Evolutionary conservation across 768 basidiomycete species (phyloP).

Genomic region (Serendipita sp.): DNA sequence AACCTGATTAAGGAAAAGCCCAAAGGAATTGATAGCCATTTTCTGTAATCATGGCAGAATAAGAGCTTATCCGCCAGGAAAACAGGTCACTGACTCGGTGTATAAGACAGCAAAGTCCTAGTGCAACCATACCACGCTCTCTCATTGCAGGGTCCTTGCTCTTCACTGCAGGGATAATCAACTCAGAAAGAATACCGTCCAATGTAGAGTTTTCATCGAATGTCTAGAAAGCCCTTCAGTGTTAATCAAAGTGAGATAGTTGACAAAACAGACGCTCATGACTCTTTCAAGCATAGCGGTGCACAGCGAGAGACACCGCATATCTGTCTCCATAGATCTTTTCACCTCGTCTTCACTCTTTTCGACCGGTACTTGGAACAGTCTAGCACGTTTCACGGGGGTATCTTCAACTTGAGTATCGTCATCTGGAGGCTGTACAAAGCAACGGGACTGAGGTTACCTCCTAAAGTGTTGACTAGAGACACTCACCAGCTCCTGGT

Average conservation of each 20-base stretch:
- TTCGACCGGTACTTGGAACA: constrained; percentile 18
- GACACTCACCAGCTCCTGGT: constrained; percentile 21
- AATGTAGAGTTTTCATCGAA: constrained; percentile 55
- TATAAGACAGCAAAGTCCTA: constrained; percentile 77
- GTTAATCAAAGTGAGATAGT: neutral
- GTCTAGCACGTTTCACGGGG: constrained; percentile 19
- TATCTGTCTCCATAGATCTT: constrained; percentile 44
- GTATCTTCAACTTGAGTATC: constrained; percentile 16
- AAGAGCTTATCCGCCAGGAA: constrained; percentile 16
- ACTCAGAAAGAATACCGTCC: constrained; percentile 52
- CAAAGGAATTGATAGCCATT: constrained; percentile 43
- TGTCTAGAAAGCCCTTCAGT: constrained; percentile 19
- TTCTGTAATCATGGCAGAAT: constrained; percentile 16
- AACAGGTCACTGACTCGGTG: constrained; percentile 35
- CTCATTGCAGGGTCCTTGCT: constrained; percentile 70
- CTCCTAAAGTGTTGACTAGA: no score
- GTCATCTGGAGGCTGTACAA: constrained; percentile 5
- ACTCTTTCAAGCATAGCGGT: constrained; percentile 77
- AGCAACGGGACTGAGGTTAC: constrained; percentile 10
- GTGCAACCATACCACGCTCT: constrained; percentile 61
- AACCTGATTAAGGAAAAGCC: constrained; percentile 67
- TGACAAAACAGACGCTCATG: constrained; percentile 44
- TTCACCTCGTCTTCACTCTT: constrained; percentile 44
- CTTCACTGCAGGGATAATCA: constrained; percentile 82
- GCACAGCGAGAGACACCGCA: constrained; percentile 59